A percentile compares a stretch with the other conserved stretches of the same genome.
Conservation (phyloP, 805 yeast species). For the Vanderwaltozyma polyspora region DNA sequence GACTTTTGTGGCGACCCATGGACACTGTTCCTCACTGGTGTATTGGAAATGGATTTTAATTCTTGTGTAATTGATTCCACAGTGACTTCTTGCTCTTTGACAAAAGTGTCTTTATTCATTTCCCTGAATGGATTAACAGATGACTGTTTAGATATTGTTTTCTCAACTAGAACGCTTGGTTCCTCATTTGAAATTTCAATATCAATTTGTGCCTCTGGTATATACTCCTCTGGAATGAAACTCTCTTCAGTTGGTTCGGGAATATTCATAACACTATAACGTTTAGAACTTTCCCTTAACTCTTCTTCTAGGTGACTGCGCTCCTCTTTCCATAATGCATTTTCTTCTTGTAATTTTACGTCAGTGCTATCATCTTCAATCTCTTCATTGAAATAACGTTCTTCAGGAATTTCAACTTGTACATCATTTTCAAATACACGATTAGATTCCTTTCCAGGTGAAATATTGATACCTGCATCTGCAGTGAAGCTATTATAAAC, state of each 20-base stretch:
- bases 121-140: conserved; percentile 18
- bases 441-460: conserved; percentile 9
- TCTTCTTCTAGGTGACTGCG: conserved; percentile 10
- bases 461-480: conserved; percentile 10
- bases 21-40: neutral
- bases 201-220: too few species aligned
- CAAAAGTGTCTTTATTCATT: conserved; percentile 14
- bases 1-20: conserved; percentile 18
- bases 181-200: too few species aligned
- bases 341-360: conserved; percentile 9
- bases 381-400: conserved; percentile 1
- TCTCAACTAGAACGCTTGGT: too few species aligned
- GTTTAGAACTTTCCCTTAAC: conserved; percentile 5
- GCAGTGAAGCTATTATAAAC: conserved; percentile 21
- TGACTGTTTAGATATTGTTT: conserved; percentile 1
- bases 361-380: conserved; percentile 8
- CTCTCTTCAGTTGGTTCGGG: too few species aligned
- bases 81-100: conserved; percentile 8
- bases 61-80: neutral
- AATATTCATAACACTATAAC: too few species aligned
- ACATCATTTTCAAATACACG: neutral
- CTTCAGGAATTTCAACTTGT: neutral
- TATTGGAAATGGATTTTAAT: neutral
- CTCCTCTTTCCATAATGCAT: conserved; percentile 12
- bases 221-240: conserved; percentile 2